Conservation (phyloP, 768 basidiomycete genomes). For the Lentinula boryana region DNA sequence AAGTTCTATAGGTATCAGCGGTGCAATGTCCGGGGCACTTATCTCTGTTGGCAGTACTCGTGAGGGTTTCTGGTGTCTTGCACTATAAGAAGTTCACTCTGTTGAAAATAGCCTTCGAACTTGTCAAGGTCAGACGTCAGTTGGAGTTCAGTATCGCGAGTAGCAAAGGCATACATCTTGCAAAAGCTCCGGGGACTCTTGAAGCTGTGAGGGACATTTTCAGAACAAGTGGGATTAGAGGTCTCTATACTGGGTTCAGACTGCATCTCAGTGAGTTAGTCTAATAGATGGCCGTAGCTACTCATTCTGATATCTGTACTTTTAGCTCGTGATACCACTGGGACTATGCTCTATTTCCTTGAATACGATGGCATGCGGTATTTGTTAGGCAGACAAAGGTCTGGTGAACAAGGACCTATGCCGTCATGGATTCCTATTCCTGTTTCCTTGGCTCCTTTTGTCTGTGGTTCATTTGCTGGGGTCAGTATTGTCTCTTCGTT, state of each 20-base stretch:
- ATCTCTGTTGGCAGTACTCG: constrained; percentile 89
- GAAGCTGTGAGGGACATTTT: constrained; percentile 80
- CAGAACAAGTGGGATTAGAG: constrained; percentile 50
- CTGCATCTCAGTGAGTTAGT: constrained; percentile 70
- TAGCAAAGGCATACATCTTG: constrained; percentile 62
- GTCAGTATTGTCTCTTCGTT: constrained; percentile 37
- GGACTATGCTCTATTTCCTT: constrained; percentile 88
- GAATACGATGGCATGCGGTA: constrained; percentile 93
- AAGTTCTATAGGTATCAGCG: constrained; percentile 50
- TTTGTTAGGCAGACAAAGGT: constrained; percentile 69
- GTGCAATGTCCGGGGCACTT: constrained; percentile 82
- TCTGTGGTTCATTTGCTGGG: constrained; percentile 87
- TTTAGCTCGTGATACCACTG: constrained; percentile 81
- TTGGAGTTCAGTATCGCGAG: constrained; percentile 89
- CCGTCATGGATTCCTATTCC: constrained; percentile 87
- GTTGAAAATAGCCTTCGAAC: constrained; percentile 68
- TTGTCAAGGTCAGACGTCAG: constrained; percentile 93
- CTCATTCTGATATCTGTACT: neutral
- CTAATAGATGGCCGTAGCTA: neutral
- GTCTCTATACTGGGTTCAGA: constrained; percentile 78
- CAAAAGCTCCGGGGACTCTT: constrained; percentile 72
- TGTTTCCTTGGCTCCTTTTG: constrained; percentile 75
- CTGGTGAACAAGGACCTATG: constrained; percentile 74
- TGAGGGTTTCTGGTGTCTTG: constrained; percentile 34
- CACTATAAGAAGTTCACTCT: neutral